Conservation (phyloP, 805 yeast genomes). For the Scheffersomyces amazonensis region DNA sequence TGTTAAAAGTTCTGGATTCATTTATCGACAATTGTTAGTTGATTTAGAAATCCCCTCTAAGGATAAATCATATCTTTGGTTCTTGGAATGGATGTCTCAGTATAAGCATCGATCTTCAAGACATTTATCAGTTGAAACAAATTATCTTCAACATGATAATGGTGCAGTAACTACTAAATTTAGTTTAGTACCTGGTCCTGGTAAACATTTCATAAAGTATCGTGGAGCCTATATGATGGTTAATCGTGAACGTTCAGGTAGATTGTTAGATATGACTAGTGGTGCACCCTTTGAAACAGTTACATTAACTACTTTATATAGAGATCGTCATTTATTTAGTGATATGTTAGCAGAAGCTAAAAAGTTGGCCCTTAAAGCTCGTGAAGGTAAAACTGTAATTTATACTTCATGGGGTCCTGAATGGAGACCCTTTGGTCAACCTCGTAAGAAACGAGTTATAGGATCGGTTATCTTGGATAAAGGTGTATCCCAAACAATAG, state of each 20-base stretch:
- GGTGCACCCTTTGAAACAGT: constrained; percentile 97
- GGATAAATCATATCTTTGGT: constrained; percentile 94
- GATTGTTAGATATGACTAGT: constrained; percentile 80
- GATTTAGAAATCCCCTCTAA: constrained; percentile 91
- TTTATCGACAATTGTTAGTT: constrained; percentile 80
- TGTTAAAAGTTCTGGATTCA: constrained; percentile 57
- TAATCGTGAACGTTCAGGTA: constrained; percentile 85
- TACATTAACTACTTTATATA: constrained; percentile 83
- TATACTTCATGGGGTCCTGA: constrained; percentile 97
- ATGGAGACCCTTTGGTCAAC: constrained; percentile 98
- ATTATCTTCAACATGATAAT: constrained; percentile 82
- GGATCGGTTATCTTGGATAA: constrained; percentile 84
- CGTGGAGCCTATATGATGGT: constrained; percentile 86
- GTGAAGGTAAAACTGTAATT: constrained; percentile 91
- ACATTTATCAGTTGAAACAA: constrained; percentile 88
- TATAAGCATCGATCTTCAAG: constrained; percentile 73
- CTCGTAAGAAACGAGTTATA: constrained; percentile 78
- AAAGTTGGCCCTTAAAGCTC: constrained; percentile 69
- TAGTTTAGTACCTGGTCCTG: constrained; percentile 95
- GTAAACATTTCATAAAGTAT: constrained; percentile 83
- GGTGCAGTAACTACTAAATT: constrained; percentile 87
- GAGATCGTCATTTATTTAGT: constrained; percentile 70
- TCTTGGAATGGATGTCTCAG: constrained; percentile 92
- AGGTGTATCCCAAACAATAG: constrained; percentile 64
- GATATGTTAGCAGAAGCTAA: constrained; percentile 83